A percentile compares a stretch with the other conserved stretches of the same genome.
These are phyloP conservation scores for Chaetothyriales sp. DNA, from an alignment of 2,329 filamentous ascomycete species.

Conservation along the genomic window DNA sequence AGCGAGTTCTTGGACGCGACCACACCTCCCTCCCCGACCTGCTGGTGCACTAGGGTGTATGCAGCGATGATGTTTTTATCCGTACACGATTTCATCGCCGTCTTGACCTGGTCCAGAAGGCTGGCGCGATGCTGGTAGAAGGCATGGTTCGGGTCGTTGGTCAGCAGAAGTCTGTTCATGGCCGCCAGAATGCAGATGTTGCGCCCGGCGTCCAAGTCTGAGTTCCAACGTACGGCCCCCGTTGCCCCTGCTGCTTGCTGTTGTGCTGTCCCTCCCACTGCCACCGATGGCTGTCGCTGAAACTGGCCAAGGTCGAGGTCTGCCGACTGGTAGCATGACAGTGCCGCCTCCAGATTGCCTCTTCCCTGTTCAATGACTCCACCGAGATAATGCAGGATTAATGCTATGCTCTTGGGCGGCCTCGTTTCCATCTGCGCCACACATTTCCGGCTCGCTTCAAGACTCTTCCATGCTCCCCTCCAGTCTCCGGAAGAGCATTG, in stretches of 20 bases:
- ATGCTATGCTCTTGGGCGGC: slow-evolving; percentile 28
- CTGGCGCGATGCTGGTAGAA: slow-evolving; percentile 44
- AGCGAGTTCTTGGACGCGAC: slow-evolving; percentile 67
- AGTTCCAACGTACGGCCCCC: slow-evolving; percentile 1
- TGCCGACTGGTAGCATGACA: slow-evolving; percentile 49
- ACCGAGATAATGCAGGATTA: slow-evolving; percentile 54
- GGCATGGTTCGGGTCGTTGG: slow-evolving; percentile 45
- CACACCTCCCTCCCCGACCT: slow-evolving; percentile 51
- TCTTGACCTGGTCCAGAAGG: slow-evolving; percentile 51
- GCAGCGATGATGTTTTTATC: slow-evolving; percentile 65
- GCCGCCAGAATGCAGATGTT: slow-evolving; percentile 49
- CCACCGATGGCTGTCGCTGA: background rate
- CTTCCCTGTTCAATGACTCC: slow-evolving; percentile 64
- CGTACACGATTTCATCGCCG: slow-evolving; percentile 51
- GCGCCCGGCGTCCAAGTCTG: slow-evolving; percentile 32
- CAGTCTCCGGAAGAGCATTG: slow-evolving; percentile 57
- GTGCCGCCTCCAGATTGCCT: slow-evolving; percentile 54
- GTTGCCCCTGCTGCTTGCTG: slow-evolving; percentile 1
- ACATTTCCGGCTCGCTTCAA: slow-evolving; percentile 39
- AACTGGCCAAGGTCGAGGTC: slow-evolving; percentile 38
- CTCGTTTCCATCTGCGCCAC: slow-evolving; percentile 29
- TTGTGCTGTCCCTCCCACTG: background rate
- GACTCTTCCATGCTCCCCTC: slow-evolving; percentile 43
- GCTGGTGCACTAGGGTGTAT: slow-evolving; percentile 60
- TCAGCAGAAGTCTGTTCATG: slow-evolving; percentile 57